Evolutionary conservation across 345 rosid species (phyloP).

Genomic region (Bretschneidera sinensis): DNA sequence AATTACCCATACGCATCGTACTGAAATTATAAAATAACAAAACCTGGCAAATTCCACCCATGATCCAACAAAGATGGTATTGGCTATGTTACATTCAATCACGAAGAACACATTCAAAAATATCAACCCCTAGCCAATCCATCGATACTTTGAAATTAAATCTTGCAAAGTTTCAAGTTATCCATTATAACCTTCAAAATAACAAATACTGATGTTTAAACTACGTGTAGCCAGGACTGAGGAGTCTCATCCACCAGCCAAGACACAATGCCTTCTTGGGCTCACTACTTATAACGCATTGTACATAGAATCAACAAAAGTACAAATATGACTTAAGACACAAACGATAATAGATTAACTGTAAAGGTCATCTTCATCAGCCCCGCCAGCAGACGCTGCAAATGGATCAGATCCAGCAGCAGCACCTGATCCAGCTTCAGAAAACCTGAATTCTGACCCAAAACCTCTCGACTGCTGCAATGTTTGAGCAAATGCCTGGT

Average conservation of each 20-base stretch:
- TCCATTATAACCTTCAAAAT: background rate
- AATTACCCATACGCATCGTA: too few species aligned
- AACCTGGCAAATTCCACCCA: too few species aligned
- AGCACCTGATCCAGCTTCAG: slow-evolving; percentile 38
- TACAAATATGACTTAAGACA: too few species aligned
- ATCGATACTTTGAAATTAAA: background rate
- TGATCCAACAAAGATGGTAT: too few species aligned
- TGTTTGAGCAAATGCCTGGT: slow-evolving; percentile 95
- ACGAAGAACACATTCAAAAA: too few species aligned
- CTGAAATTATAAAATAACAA: too few species aligned
- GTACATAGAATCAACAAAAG: background rate
- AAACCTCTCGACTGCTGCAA: slow-evolving; percentile 92
- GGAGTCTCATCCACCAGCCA: background rate
- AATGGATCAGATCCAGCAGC: slow-evolving; percentile 60
- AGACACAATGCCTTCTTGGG: background rate
- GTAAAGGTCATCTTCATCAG: slow-evolving; percentile 86
- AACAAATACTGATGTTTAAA: too few species aligned
- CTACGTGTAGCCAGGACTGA: background rate
- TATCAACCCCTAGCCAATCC: too few species aligned
- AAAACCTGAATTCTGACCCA: slow-evolving; percentile 75
- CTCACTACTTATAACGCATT: background rate
- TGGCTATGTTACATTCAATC: too few species aligned
- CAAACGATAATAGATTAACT: slow-evolving; percentile 32
- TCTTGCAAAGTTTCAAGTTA: too few species aligned
- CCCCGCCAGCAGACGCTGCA: slow-evolving; percentile 60